phyloP scores from a whole-genome alignment of 768 basidiomycete genomes.

The Naganishia antarctica region DNA sequence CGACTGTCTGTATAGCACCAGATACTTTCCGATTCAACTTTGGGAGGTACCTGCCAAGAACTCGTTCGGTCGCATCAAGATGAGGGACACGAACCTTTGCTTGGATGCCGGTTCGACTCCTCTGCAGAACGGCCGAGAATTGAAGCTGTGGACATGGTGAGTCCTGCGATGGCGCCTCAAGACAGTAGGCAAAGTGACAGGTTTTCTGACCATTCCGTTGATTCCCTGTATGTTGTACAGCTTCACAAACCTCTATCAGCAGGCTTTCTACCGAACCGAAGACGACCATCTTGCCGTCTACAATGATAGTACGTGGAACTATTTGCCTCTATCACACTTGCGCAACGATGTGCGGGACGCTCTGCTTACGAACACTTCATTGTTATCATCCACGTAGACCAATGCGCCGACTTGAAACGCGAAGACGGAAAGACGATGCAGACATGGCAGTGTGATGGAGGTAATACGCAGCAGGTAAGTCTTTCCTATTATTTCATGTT shows the following conservation, averaged over 20 bases:
- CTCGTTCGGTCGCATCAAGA: slow-evolving; percentile 22
- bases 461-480: slow-evolving; percentile 27
- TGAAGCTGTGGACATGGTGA: slow-evolving; percentile 23
- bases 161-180: background rate
- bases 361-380: background rate
- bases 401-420: slow-evolving; percentile 23
- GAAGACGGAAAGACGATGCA: slow-evolving; percentile 20
- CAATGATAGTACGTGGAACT: slow-evolving; percentile 2
- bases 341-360: background rate
- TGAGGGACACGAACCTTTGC: slow-evolving; percentile 22
- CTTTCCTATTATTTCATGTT: background rate
- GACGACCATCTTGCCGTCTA: slow-evolving; percentile 28
- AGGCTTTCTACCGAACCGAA: slow-evolving; percentile 29
- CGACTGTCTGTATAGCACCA: background rate
- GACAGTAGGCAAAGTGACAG: no score
- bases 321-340: no score
- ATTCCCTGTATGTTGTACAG: background rate
- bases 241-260: slow-evolving; percentile 24
- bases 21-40: background rate
- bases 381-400: background rate
- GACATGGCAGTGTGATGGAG: slow-evolving; percentile 24
- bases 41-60: slow-evolving; percentile 19
- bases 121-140: slow-evolving; percentile 5
- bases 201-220: no score
- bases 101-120: slow-evolving; percentile 24